A percentile compares a stretch with the other conserved stretches of the same genome.
phyloP scores from a whole-genome alignment of 208 protist genomes.

The Jaenimonas drosophilae region DNA sequence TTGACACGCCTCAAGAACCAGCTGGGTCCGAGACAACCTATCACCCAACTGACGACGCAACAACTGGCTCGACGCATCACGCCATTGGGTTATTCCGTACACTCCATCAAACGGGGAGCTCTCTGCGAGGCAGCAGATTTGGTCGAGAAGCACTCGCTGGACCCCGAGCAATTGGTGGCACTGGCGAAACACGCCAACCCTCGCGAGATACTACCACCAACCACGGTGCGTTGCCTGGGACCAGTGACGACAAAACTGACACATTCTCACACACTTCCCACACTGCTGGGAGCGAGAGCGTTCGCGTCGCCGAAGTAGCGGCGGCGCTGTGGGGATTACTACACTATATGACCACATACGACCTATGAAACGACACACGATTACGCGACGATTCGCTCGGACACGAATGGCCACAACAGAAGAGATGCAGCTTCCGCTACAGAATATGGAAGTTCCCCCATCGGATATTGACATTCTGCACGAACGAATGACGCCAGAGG shows the following conservation, averaged over 20 bases:
- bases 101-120: background rate
- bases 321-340: background rate
- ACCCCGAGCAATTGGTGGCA: background rate
- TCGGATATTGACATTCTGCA: background rate
- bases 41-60: background rate
- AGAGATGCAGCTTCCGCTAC: background rate
- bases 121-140: background rate
- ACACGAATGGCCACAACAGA: background rate
- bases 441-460: background rate
- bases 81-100: background rate
- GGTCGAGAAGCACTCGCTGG: background rate
- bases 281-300: background rate
- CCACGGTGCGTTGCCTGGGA: background rate
- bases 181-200: conserved; percentile 2
- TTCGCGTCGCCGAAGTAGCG: background rate
- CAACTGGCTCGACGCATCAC: background rate
- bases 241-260: background rate
- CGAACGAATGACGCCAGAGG: background rate
- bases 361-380: background rate
- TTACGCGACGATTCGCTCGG: background rate
- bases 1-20: background rate
- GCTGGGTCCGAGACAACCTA: background rate
- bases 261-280: background rate
- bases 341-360: background rate
- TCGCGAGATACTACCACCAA: background rate